These are phyloP conservation scores for Vanrija sp. DNA, from an alignment of 1,284 basidiomycete genomes.

Conservation along the genomic window DNA sequence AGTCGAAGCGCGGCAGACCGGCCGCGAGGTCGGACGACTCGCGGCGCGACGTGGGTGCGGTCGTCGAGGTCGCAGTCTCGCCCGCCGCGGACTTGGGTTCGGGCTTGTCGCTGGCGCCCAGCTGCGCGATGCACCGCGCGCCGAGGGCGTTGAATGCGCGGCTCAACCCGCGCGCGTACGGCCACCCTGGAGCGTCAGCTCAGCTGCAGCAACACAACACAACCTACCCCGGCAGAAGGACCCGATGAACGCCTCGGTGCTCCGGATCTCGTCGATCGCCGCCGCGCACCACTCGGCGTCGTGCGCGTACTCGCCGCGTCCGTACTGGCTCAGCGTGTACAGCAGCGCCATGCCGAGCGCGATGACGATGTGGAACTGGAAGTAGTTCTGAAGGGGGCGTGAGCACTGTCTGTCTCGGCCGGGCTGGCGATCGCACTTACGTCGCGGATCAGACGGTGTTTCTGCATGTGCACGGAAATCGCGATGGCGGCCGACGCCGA, in stretches of 20 bases:
- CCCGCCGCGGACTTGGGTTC: too few relatives aligned
- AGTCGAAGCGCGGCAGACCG: too few relatives aligned
- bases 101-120: too few relatives aligned
- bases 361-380: constrained; percentile 8
- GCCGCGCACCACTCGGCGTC: background rate
- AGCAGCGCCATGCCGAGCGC: constrained; percentile 6
- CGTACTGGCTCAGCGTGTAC: constrained; percentile 1
- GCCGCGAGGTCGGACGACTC: too few relatives aligned
- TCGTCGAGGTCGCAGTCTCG: too few relatives aligned
- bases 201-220: background rate
- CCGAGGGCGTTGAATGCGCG: background rate
- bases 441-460: constrained; percentile 3
- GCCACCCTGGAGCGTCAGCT: background rate
- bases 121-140: background rate
- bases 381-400: background rate
- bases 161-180: background rate
- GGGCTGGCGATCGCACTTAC: too few relatives aligned
- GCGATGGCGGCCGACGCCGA: constrained; percentile 1
- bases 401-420: too few relatives aligned
- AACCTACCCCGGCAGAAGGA: background rate
- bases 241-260: background rate
- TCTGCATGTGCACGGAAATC: background rate
- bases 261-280: background rate
- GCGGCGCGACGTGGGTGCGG: too few relatives aligned
- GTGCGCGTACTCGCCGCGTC: background rate